Evolutionary conservation across 2,329 filamentous ascomycete species (phyloP), one percentile per base, ranked within the genome.

Genomic region (Xylariaceae sp.): DNA sequence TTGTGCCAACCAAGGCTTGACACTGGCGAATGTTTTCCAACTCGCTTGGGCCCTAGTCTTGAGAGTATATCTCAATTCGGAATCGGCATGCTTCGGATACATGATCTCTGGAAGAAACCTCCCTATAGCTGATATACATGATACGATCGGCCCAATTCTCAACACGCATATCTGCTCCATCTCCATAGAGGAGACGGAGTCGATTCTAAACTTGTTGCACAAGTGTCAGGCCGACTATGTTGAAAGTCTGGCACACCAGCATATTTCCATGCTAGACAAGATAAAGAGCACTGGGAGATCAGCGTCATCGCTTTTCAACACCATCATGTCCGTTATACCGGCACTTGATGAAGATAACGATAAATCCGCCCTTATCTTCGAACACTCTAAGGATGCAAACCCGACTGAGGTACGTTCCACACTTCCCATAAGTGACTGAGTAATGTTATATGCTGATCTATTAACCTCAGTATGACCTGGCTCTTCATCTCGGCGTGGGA

Each of bases 11-110:
- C 19, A 54, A n/a, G 48, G 6, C n/a, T 9, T 50, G 6, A 57
- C 55, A 32, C 11, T 47, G 11, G 39, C 55, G 3, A 54, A 42
- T 9, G 19, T 47, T 9, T 52, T 57, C 35, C 55, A 57, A 34
- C 4, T 57, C 19, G 45, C 55, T 19, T 57, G 55, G 55, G 55
- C 51, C 1, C 32, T 57, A 1, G 51, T 55, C 2, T 11, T 57
- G 2, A 31, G 45, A 37, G 8, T 6, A 3, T 55, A 51, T 39
- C 11, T 52, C 35, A 43, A 47, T 31, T 34, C 44, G 6, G 30
- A 35, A 30, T 45, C 43, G 2, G 49, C 34, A 37, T 57, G 51
- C 31, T 57, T 57, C n/a, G 55, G 55, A 6, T 46, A 51, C 40
- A 47, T 57, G 34, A 35, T 40, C 6, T 51, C 55, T 0, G 55